Evolutionary conservation across 106 monocot genomes (phyloP), one percentile per base, ranked within the genome.

Genomic region (Acorus calamus): DNA sequence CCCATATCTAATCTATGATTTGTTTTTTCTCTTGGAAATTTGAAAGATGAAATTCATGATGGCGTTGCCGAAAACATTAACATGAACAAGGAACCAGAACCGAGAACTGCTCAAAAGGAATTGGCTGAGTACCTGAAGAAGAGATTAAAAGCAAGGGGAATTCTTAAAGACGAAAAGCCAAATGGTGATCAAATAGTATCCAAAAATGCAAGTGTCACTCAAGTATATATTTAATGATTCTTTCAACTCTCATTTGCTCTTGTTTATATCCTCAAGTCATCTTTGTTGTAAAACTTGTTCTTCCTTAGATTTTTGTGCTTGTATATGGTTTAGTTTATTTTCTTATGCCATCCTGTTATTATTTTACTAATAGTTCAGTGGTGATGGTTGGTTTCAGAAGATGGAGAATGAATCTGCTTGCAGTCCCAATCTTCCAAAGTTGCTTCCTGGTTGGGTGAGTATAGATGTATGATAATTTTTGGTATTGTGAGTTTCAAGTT

Each of bases 371-470:
- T 46, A 44, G 53, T 7, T 60, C 14, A 8, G 4, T 55, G 52
- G 7, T 46, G 49, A 41, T 12, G 55, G 8, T 74, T 46, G 47
- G 10, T 85, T 83, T 50, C 83, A 86, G 86, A 73, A 73, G 44
- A 49, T 60, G 6, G 71, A 68, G 61, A 49, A 47, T 73, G 66
- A 51, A 56, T 53, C 52, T 46, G 43, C 41, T 49, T 56, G 56
- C 28, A 47, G 1, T 44, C 55, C 55, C 61, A 73, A 6, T 64
- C 7, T 14, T 46, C 41, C 46, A 50, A 71, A 62, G 57, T 72
- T 98, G 62, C 88, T 81, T 64, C 69, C 80, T 84, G 96, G 84
- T 71, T 91, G 96, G 91, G 96, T 88, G 10, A 82, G 85, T 83
- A 45, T 71, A n/a, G n/a, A 66, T 61, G 49, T 49, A 57, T 48